Evolutionary conservation across 805 yeast genomes (phyloP).

Genomic region (Candida wancherniae): DNA sequence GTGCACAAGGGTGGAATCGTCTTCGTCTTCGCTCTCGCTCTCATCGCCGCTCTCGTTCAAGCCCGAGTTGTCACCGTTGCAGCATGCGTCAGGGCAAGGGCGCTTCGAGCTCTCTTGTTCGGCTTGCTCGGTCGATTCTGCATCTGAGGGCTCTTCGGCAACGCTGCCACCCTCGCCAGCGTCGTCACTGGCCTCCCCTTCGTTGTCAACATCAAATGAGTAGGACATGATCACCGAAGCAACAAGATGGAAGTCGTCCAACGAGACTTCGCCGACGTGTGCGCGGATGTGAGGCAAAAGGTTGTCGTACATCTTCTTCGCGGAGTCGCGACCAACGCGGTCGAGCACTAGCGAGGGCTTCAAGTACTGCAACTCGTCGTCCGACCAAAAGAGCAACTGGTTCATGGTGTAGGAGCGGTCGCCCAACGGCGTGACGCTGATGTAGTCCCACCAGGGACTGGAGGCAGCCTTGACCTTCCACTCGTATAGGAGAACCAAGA

Average conservation of each 20-base stretch:
- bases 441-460: slow-evolving; percentile 67
- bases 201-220: slow-evolving; percentile 73
- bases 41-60: not conserved
- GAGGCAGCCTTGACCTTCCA: slow-evolving; percentile 35
- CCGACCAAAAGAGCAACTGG: slow-evolving; percentile 77
- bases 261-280: slow-evolving; percentile 23
- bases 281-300: slow-evolving; percentile 6
- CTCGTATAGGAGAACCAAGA: slow-evolving; percentile 64
- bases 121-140: slow-evolving; percentile 9
- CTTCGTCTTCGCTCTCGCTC: not conserved
- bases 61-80: too few species aligned
- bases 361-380: slow-evolving; percentile 50
- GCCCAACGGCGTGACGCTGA: slow-evolving; percentile 59
- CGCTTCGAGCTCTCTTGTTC: slow-evolving; percentile 1
- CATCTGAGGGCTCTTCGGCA: slow-evolving; percentile 17
- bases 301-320: slow-evolving; percentile 51
- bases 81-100: too few species aligned
- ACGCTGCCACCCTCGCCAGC: not conserved
- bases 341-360: slow-evolving; percentile 66
- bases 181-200: slow-evolving; percentile 22
- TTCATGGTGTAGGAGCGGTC: slow-evolving; percentile 41
- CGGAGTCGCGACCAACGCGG: slow-evolving; percentile 67
- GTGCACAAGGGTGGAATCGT: not conserved
- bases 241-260: slow-evolving; percentile 60
- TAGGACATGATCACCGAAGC: slow-evolving; percentile 86